Evolutionary conservation across 208 protist genomes (phyloP), one percentile per base, ranked within the genome.

Genomic region (Phytomonas francai): DNA sequence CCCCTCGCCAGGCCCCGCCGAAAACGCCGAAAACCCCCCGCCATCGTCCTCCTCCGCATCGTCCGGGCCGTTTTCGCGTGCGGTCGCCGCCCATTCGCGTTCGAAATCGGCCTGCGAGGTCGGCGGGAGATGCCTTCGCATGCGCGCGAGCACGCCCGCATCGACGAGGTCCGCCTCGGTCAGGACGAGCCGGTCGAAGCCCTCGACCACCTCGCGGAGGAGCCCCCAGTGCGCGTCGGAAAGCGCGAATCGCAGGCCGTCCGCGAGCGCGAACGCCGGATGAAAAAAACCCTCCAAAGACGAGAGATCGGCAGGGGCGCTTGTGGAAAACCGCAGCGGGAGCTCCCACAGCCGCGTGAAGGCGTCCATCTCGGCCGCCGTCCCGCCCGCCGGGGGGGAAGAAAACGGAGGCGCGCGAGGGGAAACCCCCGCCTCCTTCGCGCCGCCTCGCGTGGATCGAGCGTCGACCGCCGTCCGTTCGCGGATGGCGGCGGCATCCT

Each of bases 101-200:
- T 7, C 3, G 39, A 32, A 14, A 0, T 6, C 65, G 32, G 28
- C 66, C 57, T 8, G 8, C 57, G 22, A n/a, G 7, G 22, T 28
- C 7, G 57, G 57, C 12, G 57, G 45, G 16, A 56, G 45, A 22
- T 56, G 45, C 22, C 16, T 22, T 14, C 16, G 16, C 16, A 56
- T 14, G 14, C 45, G 45, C 16, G 16, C 16, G 14, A 22, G 45
- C 45, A 56, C 16, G 14, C 16, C 22, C 39, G 25, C 27, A 19
- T 32, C 61, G 8, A 42, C 39, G 42, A 33, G 36, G 54, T 85
- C 80, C 30, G 67, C 70, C 27, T 85, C 80, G 0, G 80, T 85
- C 19, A 79, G 63, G 6, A 81, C 71, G 14, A 85, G 57, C 11
- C 36, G 58, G 39, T 85, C 80, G 6, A 85, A 32, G 9, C 58